phyloP scores from a whole-genome alignment of 2,329 filamentous ascomycete species.

The Neofusicoccum kwambonambiense region DNA sequence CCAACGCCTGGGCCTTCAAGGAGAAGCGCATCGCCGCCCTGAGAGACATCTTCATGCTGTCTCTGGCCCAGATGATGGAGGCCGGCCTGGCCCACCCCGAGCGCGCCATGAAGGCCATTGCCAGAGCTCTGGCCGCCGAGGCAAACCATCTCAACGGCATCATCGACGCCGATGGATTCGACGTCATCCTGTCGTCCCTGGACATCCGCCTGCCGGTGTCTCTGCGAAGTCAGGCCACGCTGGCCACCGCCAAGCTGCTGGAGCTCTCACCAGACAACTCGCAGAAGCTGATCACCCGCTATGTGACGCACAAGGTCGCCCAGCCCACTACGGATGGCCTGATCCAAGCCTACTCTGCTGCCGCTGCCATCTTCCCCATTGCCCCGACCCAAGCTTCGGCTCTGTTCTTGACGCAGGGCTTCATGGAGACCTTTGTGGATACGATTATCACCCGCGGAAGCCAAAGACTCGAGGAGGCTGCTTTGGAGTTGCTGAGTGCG shows the following conservation, averaged over 20 bases:
- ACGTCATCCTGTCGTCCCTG: conserved; percentile 81
- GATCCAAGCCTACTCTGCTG: conserved; percentile 90
- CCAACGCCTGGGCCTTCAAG: conserved; percentile 41
- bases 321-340: conserved; percentile 83
- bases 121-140: conserved; percentile 57
- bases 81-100: conserved; percentile 73
- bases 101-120: conserved; percentile 60
- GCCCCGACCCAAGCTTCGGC: conserved; percentile 71
- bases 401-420: conserved; percentile 86
- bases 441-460: conserved; percentile 81
- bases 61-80: conserved; percentile 87
- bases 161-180: conserved; percentile 73
- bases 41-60: conserved; percentile 67
- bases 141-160: conserved; percentile 56
- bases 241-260: conserved; percentile 80
- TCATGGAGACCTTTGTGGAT: conserved; percentile 72
- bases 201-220: conserved; percentile 75
- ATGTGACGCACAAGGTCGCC: conserved; percentile 70
- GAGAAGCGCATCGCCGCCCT: conserved; percentile 46
- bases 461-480: conserved; percentile 79
- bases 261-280: conserved; percentile 73
- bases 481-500: conserved; percentile 85
- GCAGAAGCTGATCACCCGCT: conserved; percentile 66
- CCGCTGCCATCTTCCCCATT: conserved; percentile 82
- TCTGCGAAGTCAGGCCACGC: conserved; percentile 76